Base-by-base conservation (phyloP, 2,329 filamentous ascomycete genomes). In the Colletotrichum karsti region DNA sequence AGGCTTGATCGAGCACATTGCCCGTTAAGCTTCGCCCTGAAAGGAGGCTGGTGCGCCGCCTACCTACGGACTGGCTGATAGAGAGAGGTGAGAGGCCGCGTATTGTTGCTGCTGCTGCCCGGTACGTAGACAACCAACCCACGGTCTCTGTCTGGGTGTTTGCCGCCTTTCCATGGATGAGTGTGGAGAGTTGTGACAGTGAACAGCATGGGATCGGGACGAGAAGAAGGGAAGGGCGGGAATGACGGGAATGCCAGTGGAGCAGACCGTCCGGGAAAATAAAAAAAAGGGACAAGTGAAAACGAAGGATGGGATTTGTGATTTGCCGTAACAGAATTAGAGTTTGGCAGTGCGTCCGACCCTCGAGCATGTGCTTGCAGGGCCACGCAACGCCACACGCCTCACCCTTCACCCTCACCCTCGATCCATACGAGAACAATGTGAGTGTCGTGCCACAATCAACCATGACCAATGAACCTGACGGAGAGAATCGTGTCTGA, bases 271-370 rank as follows among this genome's bases (percentile, higher is more conserved):
- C 63, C n/a, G 39, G 57, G 28, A 61, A 55, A 33, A n/a, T n/a
- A n/a, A n/a, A n/a, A n/a, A n/a, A n/a, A n/a, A n/a, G n/a, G n/a
- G n/a, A n/a, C n/a, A n/a, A n/a, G n/a, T n/a, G n/a, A n/a, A n/a
- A n/a, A n/a, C 44, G 26, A 56, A 54, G 44, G 44, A 66, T 66
- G 63, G 63, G 39, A 66, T 62, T 66, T 41, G 48, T 28, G 48
- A 55, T 62, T 50, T 54, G 39, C 57, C 30, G 57, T 62, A 30
- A 30, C 26, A 28, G 30, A 44, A 24, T 33, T 62, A 66, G 41
- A 55, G 57, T 66, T 66, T 55, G 57, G 18, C 39, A 39, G 48
- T 48, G 63, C 63, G 46, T 66, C 39, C 24, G 28, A 41, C 61
- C 20, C 13, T 62, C 63, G 50, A 53, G 48, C 39, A 39, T 33